Base-by-base conservation (phyloP, 441 rosid species). In the Populus hybrid region DNA sequence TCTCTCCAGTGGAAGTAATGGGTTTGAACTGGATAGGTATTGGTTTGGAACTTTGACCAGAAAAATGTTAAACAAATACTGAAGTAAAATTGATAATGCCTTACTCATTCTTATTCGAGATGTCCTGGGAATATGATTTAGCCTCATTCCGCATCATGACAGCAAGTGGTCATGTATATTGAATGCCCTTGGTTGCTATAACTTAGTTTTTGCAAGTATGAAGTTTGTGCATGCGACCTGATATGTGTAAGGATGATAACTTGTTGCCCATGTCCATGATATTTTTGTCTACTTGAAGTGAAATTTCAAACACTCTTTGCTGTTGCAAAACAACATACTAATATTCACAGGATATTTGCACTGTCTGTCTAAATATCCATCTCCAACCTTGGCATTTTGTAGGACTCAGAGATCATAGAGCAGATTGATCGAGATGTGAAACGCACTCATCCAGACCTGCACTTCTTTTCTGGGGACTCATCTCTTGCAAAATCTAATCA, bases 391-490 rank as follows among this genome's bases (percentile, higher is more conserved):
- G 73, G 50, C 42, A 83, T 74, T 63, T 75, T 77, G 67, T 80
- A 96, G 99, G 98, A 96, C 78, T 74, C 93, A 10, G 99, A 91
- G 86, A 91, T 93, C 82, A 88, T 93, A 46, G 99, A 96, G 75
- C 99, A 96, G 84, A 96, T 96, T 86, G 96, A 96, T 76, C 89
- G 90, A 80, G 98, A 96, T 85, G 99, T 96, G 73, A 93, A 86
- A 81, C 95, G 98, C 69, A 96, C 99, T 75, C 99, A 96, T 87
- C 99, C 99, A 53, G 98, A 94, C 79, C 84, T 96, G 86, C 91
- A 87, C 72, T 96, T 96, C 81, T 96, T 96, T 89, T 96, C 92
- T 35, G 95, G 91, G 74, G 99, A 94, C 46, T 87, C 94, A 6
- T 72, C 91, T 18, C 86, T 81, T 82, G 97, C 96, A 40, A 89